Evolutionary conservation across 805 yeast genomes (phyloP).

Genomic region (Hanseniaspora mollemarum): DNA sequence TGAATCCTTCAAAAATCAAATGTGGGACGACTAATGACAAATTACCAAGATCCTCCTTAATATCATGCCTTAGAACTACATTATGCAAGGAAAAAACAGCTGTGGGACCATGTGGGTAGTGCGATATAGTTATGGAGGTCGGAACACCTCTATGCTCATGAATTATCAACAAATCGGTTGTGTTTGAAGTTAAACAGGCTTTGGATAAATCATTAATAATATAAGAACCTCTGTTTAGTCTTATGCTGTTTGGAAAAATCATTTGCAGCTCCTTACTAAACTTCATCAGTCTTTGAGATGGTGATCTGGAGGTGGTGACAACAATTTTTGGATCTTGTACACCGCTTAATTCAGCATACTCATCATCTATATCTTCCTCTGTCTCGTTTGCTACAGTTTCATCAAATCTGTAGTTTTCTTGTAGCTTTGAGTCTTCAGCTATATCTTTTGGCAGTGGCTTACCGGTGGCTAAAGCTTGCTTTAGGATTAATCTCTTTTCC

Average conservation of each 20-base stretch:
- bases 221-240: slow-evolving; percentile 88
- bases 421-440: slow-evolving; percentile 74
- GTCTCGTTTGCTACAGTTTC: slow-evolving; percentile 46
- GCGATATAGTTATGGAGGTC: slow-evolving; percentile 80
- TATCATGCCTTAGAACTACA: slow-evolving; percentile 87
- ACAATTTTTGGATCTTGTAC: slow-evolving; percentile 80
- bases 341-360: slow-evolving; percentile 78
- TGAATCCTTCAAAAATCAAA: slow-evolving; percentile 81
- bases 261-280: slow-evolving; percentile 86
- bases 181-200: slow-evolving; percentile 68
- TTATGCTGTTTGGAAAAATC: slow-evolving; percentile 76
- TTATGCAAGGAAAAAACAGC: slow-evolving; percentile 89
- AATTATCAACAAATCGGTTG: slow-evolving; percentile 71
- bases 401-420: slow-evolving; percentile 74
- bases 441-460: slow-evolving; percentile 80
- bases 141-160: slow-evolving; percentile 99
- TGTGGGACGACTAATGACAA: slow-evolving; percentile 90
- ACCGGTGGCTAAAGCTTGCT: slow-evolving; percentile 83
- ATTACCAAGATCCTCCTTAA: slow-evolving; percentile 62
- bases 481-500: slow-evolving; percentile 75
- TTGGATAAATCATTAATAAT: slow-evolving; percentile 73
- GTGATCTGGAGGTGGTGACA: slow-evolving; percentile 89
- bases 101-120: slow-evolving; percentile 97
- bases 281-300: slow-evolving; percentile 72
- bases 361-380: slow-evolving; percentile 67